phyloP scores from a whole-genome alignment of 2,329 filamentous ascomycete species.

The Neobulgaria alba region DNA sequence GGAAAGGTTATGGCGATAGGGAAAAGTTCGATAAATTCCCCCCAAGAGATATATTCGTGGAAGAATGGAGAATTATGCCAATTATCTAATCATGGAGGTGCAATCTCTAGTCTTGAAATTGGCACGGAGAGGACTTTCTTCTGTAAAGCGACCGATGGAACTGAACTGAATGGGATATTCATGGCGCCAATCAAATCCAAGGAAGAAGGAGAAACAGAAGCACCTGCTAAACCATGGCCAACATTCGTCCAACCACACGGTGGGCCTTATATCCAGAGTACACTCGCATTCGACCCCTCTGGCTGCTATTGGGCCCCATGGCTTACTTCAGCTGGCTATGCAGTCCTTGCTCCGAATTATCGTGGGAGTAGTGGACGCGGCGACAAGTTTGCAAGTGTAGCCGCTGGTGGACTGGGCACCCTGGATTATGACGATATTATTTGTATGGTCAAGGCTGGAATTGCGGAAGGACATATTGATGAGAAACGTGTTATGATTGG shows the following conservation, averaged over 20 bases:
- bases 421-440: constrained; percentile 33
- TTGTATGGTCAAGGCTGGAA: constrained; percentile 28
- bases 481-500: constrained; percentile 28
- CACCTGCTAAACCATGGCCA: constrained; percentile 20
- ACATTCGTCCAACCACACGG: constrained; percentile 32
- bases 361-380: constrained; percentile 31
- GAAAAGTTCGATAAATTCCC: constrained; percentile 22
- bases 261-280: constrained; percentile 28
- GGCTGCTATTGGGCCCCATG: not conserved
- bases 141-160: constrained; percentile 24
- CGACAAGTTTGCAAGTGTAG: constrained; percentile 28
- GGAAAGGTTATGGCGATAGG: constrained; percentile 24
- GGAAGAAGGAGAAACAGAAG: no score
- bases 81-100: constrained; percentile 21
- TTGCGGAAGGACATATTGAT: constrained; percentile 29
- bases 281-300: constrained; percentile 26
- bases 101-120: constrained; percentile 15
- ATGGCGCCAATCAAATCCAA: no score
- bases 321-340: constrained; percentile 31
- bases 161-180: constrained; percentile 26
- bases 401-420: constrained; percentile 25
- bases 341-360: constrained; percentile 32
- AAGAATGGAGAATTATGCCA: constrained; percentile 11
- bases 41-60: constrained; percentile 27
- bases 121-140: constrained; percentile 19